Evolutionary conservation across 2,329 filamentous ascomycete species (phyloP).

Genomic region (Stagonosporopsis cucurbitacearum): DNA sequence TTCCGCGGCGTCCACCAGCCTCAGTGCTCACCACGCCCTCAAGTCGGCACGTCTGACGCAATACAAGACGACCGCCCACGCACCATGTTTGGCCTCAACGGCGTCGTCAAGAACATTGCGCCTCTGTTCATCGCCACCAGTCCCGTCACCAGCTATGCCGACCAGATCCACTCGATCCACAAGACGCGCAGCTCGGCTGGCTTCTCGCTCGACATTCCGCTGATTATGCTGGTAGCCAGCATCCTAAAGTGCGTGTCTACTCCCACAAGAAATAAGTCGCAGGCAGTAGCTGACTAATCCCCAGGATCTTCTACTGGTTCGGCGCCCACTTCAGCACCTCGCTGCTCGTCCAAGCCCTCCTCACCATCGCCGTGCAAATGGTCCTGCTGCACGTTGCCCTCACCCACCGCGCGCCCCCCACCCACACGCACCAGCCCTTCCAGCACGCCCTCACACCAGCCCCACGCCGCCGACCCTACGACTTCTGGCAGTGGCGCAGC

Average conservation of each 20-base stretch:
- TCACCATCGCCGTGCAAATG: conserved; percentile 66
- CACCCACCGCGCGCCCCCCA: conserved; percentile 58
- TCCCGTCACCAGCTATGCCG: conserved; percentile 69
- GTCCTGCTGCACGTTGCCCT: conserved; percentile 67
- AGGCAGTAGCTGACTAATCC: not conserved
- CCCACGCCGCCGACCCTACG: conserved; percentile 65
- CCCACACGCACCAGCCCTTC: conserved; percentile 64
- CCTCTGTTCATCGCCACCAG: conserved; percentile 61
- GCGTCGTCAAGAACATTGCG: conserved; percentile 45
- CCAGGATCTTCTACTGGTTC: conserved; percentile 70
- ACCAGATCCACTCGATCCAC: conserved; percentile 71
- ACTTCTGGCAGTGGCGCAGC: conserved; percentile 83
- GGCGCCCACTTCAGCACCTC: conserved; percentile 65
- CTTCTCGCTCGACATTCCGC: conserved; percentile 70
- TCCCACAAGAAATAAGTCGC: not conserved
- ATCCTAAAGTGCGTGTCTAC: conserved; percentile 62
- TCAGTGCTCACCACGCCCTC: not conserved
- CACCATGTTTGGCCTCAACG: conserved; percentile 47
- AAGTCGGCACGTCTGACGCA: not conserved
- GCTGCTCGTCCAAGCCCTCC: conserved; percentile 64
- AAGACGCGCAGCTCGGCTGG: conserved; percentile 65
- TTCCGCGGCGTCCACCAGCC: conserved; percentile 12
- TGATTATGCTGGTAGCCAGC: conserved; percentile 71
- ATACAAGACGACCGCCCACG: not conserved
- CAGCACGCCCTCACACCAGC: conserved; percentile 53